phyloP scores from a whole-genome alignment of 1,284 basidiomycete species.

The Trichosporon asahii region DNA sequence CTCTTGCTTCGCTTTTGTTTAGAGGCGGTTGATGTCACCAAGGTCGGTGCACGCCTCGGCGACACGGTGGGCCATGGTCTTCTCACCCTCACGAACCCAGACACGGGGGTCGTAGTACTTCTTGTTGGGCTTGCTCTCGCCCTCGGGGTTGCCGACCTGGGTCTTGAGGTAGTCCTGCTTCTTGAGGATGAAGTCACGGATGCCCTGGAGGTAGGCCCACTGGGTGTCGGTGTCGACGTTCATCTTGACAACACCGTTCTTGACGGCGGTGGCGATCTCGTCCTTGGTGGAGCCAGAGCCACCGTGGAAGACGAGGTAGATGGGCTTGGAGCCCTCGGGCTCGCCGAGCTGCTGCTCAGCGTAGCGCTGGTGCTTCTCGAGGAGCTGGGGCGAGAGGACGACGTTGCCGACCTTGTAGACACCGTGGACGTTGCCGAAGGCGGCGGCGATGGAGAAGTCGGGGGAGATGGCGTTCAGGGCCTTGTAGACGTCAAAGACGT shows the following conservation, averaged over 20 bases:
- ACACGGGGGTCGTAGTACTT: slow-evolving; percentile 93
- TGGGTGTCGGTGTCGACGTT: slow-evolving; percentile 79
- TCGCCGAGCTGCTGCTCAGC: slow-evolving; percentile 68
- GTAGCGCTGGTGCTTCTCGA: slow-evolving; percentile 86
- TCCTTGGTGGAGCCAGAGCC: slow-evolving; percentile 96
- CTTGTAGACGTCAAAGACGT: slow-evolving; percentile 87
- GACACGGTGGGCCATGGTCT: slow-evolving; percentile 83
- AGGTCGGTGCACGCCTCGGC: slow-evolving; percentile 89
- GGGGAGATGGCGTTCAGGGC: slow-evolving; percentile 80
- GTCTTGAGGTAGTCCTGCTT: slow-evolving; percentile 81
- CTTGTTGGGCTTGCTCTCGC: slow-evolving; percentile 94
- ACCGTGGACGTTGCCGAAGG: slow-evolving; percentile 92
- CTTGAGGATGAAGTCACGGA: slow-evolving; percentile 78
- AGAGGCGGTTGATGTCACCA: slow-evolving; percentile 62
- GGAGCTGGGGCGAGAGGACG: slow-evolving; percentile 82
- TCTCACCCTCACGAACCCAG: slow-evolving; percentile 98
- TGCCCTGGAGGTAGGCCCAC: slow-evolving; percentile 78
- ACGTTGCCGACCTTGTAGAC: slow-evolving; percentile 96
- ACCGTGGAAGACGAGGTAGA: slow-evolving; percentile 99
- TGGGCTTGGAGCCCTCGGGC: slow-evolving; percentile 58
- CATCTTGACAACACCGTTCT: slow-evolving; percentile 95
- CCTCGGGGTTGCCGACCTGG: slow-evolving; percentile 93
- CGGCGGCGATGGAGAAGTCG: slow-evolving; percentile 92
- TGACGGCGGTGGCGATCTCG: slow-evolving; percentile 90
- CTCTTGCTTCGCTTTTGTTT: slow-evolving; percentile 17